phyloP scores from a whole-genome alignment of 106 monocot species.

The Allium sativum region DNA sequence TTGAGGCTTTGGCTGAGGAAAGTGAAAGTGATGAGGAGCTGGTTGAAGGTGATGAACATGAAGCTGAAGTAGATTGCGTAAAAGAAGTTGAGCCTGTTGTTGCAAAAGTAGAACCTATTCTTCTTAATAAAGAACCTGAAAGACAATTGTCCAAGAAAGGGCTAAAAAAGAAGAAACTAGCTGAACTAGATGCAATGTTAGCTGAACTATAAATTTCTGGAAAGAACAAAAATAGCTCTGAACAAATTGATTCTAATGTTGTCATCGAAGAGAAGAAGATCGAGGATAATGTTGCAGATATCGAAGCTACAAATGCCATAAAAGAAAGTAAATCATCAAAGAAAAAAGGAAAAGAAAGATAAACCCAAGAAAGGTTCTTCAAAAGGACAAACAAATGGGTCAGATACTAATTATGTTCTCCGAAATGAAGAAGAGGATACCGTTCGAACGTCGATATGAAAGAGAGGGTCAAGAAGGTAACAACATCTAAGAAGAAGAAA shows the following conservation, averaged over 20 bases:
- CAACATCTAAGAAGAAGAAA: slow-evolving; percentile 41
- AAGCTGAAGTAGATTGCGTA: neutral
- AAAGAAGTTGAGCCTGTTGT: slow-evolving; percentile 7
- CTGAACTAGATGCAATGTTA: slow-evolving; percentile 58
- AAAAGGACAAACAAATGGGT: slow-evolving; percentile 7
- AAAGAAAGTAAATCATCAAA: slow-evolving; percentile 51
- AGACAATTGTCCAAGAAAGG: slow-evolving; percentile 84
- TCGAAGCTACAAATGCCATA: slow-evolving; percentile 12
- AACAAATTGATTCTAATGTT: neutral
- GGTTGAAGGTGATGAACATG: slow-evolving; percentile 5
- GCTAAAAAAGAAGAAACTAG: slow-evolving; percentile 70
- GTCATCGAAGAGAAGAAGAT: slow-evolving; percentile 21
- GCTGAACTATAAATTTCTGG: slow-evolving; percentile 43
- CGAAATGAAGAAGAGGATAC: slow-evolving; percentile 8
- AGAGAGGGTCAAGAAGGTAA: slow-evolving; percentile 45
- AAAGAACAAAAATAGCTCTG: slow-evolving; percentile 17
- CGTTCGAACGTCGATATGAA: slow-evolving; percentile 9
- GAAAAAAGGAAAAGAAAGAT: slow-evolving; percentile 60
- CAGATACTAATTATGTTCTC: neutral
- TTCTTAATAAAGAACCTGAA: slow-evolving; percentile 38
- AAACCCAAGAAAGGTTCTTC: slow-evolving; percentile 27
- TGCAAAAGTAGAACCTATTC: slow-evolving; percentile 2
- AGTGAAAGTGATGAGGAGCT: slow-evolving; percentile 8
- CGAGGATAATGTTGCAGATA: slow-evolving; percentile 9
- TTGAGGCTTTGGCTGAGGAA: slow-evolving; percentile 5